Evolutionary conservation across 2,329 filamentous ascomycete genomes (phyloP).

Genomic region (Trichoderma sp.): DNA sequence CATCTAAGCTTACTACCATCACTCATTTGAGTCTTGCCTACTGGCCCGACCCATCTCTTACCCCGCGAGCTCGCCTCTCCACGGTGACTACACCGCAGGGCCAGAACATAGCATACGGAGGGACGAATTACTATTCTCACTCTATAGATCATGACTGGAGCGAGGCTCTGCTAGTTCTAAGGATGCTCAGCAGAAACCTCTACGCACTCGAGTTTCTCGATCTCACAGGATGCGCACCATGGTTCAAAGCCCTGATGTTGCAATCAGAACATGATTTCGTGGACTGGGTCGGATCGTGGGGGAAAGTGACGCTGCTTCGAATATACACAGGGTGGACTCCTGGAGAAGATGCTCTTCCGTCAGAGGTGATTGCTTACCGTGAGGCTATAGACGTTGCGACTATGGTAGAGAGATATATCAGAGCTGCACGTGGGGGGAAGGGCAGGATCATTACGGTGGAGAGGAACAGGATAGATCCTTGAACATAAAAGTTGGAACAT

Average conservation of each 20-base stretch:
- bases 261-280: constrained; percentile 48
- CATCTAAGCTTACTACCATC: constrained; percentile 52
- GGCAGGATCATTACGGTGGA: constrained; percentile 54
- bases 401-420: constrained; percentile 51
- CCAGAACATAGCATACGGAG: constrained; percentile 51
- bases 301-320: constrained; percentile 50
- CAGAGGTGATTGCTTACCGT: constrained; percentile 37
- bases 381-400: constrained; percentile 43
- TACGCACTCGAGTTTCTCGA: constrained; percentile 64
- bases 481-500: neutral
- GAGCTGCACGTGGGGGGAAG: constrained; percentile 47
- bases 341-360: constrained; percentile 35
- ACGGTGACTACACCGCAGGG: constrained; percentile 49
- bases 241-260: constrained; percentile 52
- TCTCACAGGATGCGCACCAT: constrained; percentile 59
- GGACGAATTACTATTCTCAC: constrained; percentile 60
- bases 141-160: constrained; percentile 59
- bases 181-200: constrained; percentile 53
- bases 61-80: constrained; percentile 53
- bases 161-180: constrained; percentile 58
- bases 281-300: constrained; percentile 57
- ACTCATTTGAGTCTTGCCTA: constrained; percentile 63
- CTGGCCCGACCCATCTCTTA: constrained; percentile 63
- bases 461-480: constrained; percentile 35
- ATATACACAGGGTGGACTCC: constrained; percentile 48